phyloP scores from a whole-genome alignment of 345 rosid genomes.

The Hibiscus mutabilis region DNA sequence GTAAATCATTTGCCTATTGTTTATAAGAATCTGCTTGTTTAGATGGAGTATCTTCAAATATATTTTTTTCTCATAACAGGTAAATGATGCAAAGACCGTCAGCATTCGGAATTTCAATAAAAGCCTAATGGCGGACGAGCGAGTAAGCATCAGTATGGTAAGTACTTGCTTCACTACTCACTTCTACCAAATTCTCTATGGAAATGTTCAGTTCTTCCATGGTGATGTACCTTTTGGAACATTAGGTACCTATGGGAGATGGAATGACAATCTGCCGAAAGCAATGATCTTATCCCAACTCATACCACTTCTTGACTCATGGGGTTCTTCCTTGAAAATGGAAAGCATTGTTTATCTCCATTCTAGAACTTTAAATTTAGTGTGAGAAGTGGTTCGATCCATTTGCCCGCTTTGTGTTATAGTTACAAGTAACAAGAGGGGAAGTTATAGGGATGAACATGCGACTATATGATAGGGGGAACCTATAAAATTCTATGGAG shows the following conservation, averaged over 20 bases:
- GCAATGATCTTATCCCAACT: constrained; percentile 26
- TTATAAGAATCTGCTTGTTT: background rate
- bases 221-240: background rate
- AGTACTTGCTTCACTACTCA: constrained; percentile 10
- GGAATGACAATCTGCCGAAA: constrained; percentile 85
- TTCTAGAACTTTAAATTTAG: background rate
- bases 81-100: constrained; percentile 65
- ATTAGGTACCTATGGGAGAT: constrained; percentile 85
- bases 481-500: too few species aligned
- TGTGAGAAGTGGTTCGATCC: background rate
- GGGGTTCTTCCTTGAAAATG: background rate
- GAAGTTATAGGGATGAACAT: too few species aligned
- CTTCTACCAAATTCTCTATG: background rate
- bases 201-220: background rate
- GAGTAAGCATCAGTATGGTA: constrained; percentile 85
- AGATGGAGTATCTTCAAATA: constrained; percentile 2
- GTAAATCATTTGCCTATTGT: constrained; percentile 24
- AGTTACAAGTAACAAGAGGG: background rate
- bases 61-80: constrained; percentile 28
- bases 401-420: background rate
- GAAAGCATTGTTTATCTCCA: background rate
- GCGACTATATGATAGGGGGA: too few species aligned
- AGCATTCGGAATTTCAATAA: constrained; percentile 76
- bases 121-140: constrained; percentile 54
- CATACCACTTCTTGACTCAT: constrained; percentile 1